Evolutionary conservation across 805 yeast genomes (phyloP).

Genomic region (Kodamaea hsintzibuensis): DNA sequence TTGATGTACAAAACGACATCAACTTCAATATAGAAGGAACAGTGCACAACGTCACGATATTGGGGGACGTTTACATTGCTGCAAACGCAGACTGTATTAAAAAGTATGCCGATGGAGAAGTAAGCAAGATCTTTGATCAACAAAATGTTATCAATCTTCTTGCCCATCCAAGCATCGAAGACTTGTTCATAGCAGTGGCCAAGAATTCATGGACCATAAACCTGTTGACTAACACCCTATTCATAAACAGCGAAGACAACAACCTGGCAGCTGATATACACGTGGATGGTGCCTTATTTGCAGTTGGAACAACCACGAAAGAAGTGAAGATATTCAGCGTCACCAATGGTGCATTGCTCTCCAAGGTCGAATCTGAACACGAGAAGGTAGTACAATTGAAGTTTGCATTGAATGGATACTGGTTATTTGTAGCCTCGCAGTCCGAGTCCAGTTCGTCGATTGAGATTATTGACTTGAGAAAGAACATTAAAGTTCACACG

Average conservation of each 20-base stretch:
- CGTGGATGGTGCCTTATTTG: conserved; percentile 50
- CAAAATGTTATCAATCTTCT: conserved; percentile 15
- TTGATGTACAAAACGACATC: conserved; percentile 9
- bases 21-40: conserved; percentile 4
- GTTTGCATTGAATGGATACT: conserved; percentile 68
- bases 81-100: not conserved
- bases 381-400: conserved; percentile 32
- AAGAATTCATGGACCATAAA: conserved; percentile 24
- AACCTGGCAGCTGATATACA: conserved; percentile 33
- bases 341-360: conserved; percentile 35
- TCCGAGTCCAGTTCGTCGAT: conserved; percentile 24
- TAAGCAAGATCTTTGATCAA: not conserved
- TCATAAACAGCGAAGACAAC: not conserved
- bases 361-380: conserved; percentile 30
- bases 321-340: conserved; percentile 41
- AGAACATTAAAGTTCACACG: conserved; percentile 27
- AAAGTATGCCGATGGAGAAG: not conserved
- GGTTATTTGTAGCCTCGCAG: conserved; percentile 43
- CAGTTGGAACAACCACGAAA: conserved; percentile 36
- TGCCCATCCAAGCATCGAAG: conserved; percentile 34
- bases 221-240: conserved; percentile 12
- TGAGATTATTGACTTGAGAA: conserved; percentile 53
- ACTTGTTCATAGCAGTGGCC: conserved; percentile 30
- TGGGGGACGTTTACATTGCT: conserved; percentile 3
- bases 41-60: not conserved